Evolutionary conservation across 1,139 yeast genomes (phyloP), one percentile per base, ranked within the genome.

Genomic region (Hyphopichia khmerensis): DNA sequence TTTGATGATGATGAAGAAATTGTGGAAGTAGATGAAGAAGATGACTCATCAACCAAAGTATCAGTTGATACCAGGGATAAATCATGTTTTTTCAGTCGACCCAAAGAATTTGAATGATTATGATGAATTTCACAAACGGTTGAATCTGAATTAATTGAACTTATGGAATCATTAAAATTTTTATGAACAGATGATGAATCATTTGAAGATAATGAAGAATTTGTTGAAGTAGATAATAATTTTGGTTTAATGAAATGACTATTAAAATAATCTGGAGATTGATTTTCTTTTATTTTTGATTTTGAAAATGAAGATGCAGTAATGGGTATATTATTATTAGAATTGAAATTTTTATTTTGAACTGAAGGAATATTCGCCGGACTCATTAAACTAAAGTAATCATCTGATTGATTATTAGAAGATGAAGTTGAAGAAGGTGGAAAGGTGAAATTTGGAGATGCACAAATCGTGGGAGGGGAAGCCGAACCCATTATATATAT

Each of bases 21-120:
- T n/a, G n/a, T n/a, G n/a, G n/a, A 21, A 11, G 29, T 8, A 4
- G 29, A 26, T 7, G 29, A 8, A 26, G 10, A 26, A 8, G 24
- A 21, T 27, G 30, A 6, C 4, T 58, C 64, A 36, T 61, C 67
- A 5, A 60, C 54, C 19, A 62, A 49, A n/a, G 67, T 63, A 7
- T 53, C 58, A 1, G 62, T 51, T 2, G 68, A 63, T 6, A 46
- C 33, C 13, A 45, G 43, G 2, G 59, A 50, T 6, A 14, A 29
- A 36, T 39, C 29, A 33, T 40, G 14, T 13, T 27, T 14, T 24
- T 29, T 14, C 16, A 14, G 11, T 33, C 33, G 24, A 26, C 9
- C 29, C 4, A 17, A 14, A 13, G 14, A 10, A 16, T 23, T 46
- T n/a, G 43, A 40, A 8, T 41, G 40, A 4, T 45, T 39, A 14